A percentile compares a stretch with the other conserved stretches of the same genome.
Conservation (phyloP, 306 rosid species). For the Sicyos baderoa region DNA sequence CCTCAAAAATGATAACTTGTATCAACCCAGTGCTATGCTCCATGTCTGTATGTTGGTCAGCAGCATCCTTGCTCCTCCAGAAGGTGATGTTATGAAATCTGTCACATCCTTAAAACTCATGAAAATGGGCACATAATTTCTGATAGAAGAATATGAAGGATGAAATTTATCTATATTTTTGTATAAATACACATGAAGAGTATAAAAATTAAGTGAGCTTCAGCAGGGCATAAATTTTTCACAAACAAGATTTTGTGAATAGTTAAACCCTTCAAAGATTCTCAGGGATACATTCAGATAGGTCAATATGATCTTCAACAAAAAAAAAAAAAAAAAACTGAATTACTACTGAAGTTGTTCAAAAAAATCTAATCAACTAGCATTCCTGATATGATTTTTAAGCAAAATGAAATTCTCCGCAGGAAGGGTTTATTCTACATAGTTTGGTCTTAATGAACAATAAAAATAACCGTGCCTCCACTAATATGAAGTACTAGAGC, state of each 20-base stretch:
- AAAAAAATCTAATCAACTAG: background rate
- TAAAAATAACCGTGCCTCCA: background rate
- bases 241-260: background rate
- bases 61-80: slow-evolving; percentile 55
- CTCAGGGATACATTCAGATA: background rate
- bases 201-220: background rate
- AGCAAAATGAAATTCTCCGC: background rate
- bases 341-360: background rate
- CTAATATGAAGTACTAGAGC: background rate
- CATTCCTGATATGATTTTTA: background rate
- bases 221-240: background rate
- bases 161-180: background rate
- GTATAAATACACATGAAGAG: background rate
- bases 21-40: slow-evolving; percentile 44
- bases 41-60: slow-evolving; percentile 36
- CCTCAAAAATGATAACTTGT: slow-evolving; percentile 73
- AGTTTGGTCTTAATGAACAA: background rate
- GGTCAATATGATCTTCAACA: background rate
- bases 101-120: slow-evolving; percentile 21
- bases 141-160: slow-evolving; percentile 1
- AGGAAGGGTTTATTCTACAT: background rate
- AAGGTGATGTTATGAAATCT: slow-evolving; percentile 79
- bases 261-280: background rate
- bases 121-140: slow-evolving; percentile 13
- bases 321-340: background rate